Conservation (phyloP, 2,329 filamentous ascomycete genomes). For the Juglanconis sp. region DNA sequence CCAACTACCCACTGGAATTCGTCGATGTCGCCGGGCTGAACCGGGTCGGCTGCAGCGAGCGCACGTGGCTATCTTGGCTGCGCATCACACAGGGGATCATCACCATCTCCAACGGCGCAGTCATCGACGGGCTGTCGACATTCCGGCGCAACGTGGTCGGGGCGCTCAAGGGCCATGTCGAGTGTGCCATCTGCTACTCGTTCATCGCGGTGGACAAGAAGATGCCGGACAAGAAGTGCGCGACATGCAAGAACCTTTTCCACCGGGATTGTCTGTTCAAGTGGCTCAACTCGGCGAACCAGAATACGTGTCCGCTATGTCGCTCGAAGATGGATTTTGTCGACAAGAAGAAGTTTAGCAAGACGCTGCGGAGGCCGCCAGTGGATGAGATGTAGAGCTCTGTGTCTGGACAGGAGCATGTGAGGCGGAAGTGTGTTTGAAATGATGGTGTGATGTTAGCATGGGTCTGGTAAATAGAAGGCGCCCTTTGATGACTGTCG, state of each 20-base stretch:
- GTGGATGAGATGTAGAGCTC: neutral
- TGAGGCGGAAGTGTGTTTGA: neutral
- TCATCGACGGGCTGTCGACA: conserved; percentile 81
- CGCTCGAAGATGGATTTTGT: conserved; percentile 75
- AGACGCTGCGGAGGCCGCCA: neutral
- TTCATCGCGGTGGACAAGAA: conserved; percentile 87
- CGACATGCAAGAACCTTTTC: conserved; percentile 91
- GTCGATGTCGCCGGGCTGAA: conserved; percentile 75
- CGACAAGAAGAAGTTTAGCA: conserved; percentile 18
- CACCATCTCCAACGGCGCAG: conserved; percentile 84
- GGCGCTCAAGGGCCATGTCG: conserved; percentile 85
- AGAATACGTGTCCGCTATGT: conserved; percentile 89
- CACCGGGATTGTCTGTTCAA: conserved; percentile 88
- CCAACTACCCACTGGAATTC: conserved; percentile 76
- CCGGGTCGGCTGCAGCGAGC: conserved; percentile 82
- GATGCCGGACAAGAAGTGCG: conserved; percentile 86
- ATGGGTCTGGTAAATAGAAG: neutral
- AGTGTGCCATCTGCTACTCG: conserved; percentile 96
- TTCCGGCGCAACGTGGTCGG: conserved; percentile 86
- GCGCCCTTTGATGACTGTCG: neutral
- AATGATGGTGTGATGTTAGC: neutral
- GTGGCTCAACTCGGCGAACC: conserved; percentile 94
- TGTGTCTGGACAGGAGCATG: neutral
- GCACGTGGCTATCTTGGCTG: conserved; percentile 91
- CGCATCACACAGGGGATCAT: conserved; percentile 87